Percentiles rank a stretch among this genome's conserved stretches.
These are phyloP conservation scores for Apium graveolens DNA, from an alignment of 129 eudicot species.

Conservation along the genomic window DNA sequence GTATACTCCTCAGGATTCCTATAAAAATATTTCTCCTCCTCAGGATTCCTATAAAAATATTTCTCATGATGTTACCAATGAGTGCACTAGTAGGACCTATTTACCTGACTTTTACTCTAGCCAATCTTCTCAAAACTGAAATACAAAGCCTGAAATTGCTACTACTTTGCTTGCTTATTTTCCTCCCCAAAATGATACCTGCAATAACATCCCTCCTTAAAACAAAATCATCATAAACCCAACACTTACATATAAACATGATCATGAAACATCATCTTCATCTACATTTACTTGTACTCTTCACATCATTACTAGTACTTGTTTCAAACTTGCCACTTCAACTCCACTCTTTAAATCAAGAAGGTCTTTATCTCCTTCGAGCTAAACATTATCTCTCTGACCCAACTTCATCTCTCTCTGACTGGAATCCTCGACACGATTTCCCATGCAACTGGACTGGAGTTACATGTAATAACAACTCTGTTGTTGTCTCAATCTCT, in stretches of 20 bases:
- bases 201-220: not conserved
- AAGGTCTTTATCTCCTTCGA: conserved; percentile 35
- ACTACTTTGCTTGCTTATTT: not conserved
- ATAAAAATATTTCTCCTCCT: not conserved
- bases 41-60: not conserved
- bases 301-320: not conserved
- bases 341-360: conserved; percentile 41
- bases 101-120: not conserved
- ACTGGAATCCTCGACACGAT: conserved; percentile 44
- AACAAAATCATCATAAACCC: not conserved
- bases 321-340: not conserved
- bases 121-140: not conserved
- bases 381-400: conserved; percentile 35
- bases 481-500: conserved; percentile 34
- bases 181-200: not conserved
- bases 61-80: not conserved
- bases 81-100: not conserved
- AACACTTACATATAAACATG: not conserved
- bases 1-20: too few relatives aligned
- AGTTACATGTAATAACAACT: conserved; percentile 32
- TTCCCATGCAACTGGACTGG: conserved; percentile 83
- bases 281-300: not conserved
- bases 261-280: not conserved
- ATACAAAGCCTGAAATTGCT: not conserved
- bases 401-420: conserved; percentile 40